phyloP scores from a whole-genome alignment of 1,284 basidiomycete species.

The Omphalotus olearius region DNA sequence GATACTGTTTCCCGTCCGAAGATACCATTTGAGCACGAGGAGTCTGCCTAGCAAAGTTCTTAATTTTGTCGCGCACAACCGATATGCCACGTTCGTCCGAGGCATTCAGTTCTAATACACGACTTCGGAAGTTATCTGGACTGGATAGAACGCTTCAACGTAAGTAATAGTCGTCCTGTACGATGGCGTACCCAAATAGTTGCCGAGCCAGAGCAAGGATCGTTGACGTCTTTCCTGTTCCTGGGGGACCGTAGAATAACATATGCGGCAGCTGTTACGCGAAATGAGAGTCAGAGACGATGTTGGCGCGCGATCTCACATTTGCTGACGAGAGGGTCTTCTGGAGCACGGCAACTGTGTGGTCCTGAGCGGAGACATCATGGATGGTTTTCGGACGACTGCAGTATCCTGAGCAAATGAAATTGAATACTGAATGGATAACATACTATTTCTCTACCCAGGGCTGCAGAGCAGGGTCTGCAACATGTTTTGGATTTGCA shows the following conservation, averaged over 20 bases:
- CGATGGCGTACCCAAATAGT: slow-evolving; percentile 74
- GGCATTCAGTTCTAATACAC: slow-evolving; percentile 98
- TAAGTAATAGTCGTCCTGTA: background rate
- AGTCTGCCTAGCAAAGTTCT: slow-evolving; percentile 95
- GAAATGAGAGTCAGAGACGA: background rate
- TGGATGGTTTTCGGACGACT: slow-evolving; percentile 98
- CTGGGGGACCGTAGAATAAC: slow-evolving; percentile 99
- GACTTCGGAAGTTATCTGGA: slow-evolving; percentile 90
- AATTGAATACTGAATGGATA: slow-evolving; percentile 1
- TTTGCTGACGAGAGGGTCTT: slow-evolving; percentile 93
- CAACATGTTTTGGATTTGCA: slow-evolving; percentile 38
- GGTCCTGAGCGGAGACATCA: slow-evolving; percentile 95
- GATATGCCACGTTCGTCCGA: slow-evolving; percentile 97
- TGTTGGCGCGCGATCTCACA: slow-evolving; percentile 40
- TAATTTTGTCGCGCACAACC: slow-evolving; percentile 98
- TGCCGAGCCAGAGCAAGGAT: slow-evolving; percentile 94
- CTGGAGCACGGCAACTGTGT: slow-evolving; percentile 88
- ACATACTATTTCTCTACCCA: slow-evolving; percentile 98
- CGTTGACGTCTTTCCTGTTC: slow-evolving; percentile 98
- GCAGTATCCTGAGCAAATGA: slow-evolving; percentile 13
- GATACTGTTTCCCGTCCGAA: slow-evolving; percentile 83
- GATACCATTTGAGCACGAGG: slow-evolving; percentile 73
- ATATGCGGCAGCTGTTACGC: slow-evolving; percentile 87
- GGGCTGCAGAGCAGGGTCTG: slow-evolving; percentile 74
- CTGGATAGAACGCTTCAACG: slow-evolving; percentile 34